Base-by-base conservation (phyloP, 345 rosid genomes). In the Rhizophora apiculata region DNA sequence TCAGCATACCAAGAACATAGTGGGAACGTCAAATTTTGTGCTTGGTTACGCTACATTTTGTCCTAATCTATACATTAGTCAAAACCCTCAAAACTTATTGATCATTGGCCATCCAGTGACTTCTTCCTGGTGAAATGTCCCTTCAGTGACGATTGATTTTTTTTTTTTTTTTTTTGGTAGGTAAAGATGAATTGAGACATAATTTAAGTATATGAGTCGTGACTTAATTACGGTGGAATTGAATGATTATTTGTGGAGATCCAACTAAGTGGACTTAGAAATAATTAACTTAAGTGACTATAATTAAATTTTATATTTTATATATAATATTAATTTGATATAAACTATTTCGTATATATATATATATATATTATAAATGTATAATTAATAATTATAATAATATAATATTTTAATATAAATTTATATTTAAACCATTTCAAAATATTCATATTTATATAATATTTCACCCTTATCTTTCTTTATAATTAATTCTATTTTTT, bases 11-110 rank as follows among this genome's bases (percentile, higher is more conserved):
- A 46, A 59, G 37, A 52, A 3, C 16, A 0, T 62, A 66, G 68
- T 74, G 68, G 59, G 52, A 57, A 29, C 46, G 69, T 68, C 69
- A 67, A 67, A 27, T 1, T 73, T 21, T 37, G 57, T 53, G 5
- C 32, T 52, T 67, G 67, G 67, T 72, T 53, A 52, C 32, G 10
- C 24, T 20, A 60, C 7, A 52, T 27, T 59, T 9, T 60, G 64
- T 68, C 2, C 64, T 55, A 32, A 46, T 37, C 11, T 8, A 4
- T 8, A 4, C 22, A 10, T 32, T 5, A 43, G 16, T 21, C 2
- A 32, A 58, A 70, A 8, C 7, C 59, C 3, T 2, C n/a, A 21
- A 30, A 21, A 15, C 15, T 24, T 22, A 56, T 46, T 20, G 30
- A n/a, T 22, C n/a, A 9, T 58, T 60, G 16, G 5, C 16, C 49